Evolutionary conservation across 495 filamentous ascomycete genomes (phyloP).

Genomic region (Cladorrhinum samala): DNA sequence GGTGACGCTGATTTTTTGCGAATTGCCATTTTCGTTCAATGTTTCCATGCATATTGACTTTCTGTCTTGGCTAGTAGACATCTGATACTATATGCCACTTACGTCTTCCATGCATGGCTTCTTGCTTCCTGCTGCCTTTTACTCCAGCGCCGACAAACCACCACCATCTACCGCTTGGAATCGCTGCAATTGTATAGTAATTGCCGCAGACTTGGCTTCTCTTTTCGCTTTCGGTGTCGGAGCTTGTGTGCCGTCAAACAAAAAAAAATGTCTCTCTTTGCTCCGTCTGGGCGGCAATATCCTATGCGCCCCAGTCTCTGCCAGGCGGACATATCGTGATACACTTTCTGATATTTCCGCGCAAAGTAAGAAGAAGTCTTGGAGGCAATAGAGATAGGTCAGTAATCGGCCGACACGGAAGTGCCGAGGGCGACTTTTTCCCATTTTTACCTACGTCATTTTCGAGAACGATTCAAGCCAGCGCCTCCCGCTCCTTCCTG

Average conservation of each 20-base stretch:
- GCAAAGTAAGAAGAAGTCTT: not conserved
- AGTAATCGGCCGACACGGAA: slow-evolving; percentile 19
- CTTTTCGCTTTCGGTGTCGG: not conserved
- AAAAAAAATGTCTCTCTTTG: not conserved
- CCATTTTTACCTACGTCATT: slow-evolving; percentile 22
- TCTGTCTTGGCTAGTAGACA: not conserved
- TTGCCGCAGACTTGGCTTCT: not conserved
- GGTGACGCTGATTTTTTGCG: not conserved
- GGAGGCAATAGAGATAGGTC: not conserved
- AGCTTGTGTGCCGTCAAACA: not conserved
- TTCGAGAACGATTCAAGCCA: slow-evolving; percentile 11
- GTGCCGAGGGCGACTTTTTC: slow-evolving; percentile 17
- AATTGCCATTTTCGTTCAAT: not conserved
- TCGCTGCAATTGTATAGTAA: too few relatives aligned
- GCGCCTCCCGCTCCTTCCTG: slow-evolving; percentile 6
- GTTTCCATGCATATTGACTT: not conserved
- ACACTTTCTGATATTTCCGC: not conserved
- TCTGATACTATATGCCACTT: not conserved
- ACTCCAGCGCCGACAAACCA: not conserved
- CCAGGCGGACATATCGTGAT: not conserved
- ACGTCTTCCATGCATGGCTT: not conserved
- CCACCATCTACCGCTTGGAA: not conserved
- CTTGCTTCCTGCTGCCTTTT: not conserved
- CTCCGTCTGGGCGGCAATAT: slow-evolving; percentile 1
- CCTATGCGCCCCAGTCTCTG: not conserved